Evolutionary conservation across 495 filamentous ascomycete species (phyloP), one percentile per base, ranked within the genome.

Genomic region (Cudoniella acicularis): DNA sequence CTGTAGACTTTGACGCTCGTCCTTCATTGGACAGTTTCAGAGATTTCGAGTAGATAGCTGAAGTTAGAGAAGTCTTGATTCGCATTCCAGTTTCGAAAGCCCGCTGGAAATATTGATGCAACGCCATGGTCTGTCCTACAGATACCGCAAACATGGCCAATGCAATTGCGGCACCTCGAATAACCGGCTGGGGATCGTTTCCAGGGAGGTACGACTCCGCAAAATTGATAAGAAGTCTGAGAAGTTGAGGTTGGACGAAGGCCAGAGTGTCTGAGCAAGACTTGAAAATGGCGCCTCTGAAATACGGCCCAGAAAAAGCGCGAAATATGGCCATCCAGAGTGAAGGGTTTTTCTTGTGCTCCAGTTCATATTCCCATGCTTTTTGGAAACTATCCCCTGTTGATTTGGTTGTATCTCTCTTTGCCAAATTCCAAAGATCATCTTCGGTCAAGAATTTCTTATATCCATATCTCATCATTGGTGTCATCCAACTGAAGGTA

Each of bases 401-500:
- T 17, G 71, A 70, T 46, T 81, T 80, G 22, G 94, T 95, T 3
- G 86, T 88, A 70, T 97, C 92, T 51, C 79, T 78, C 58, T 82
- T 85, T 13, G 93, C 83, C 41, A 99, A 80, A 63, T 89, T 93
- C 94, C 94, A 99, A 48, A 99, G 81, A 72, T 99, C 94, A 59
- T 99, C 90, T 72, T 99, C 93, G 3, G 91, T 96, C 52, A 99
- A 79, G 68, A 81, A 99, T 54, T 91, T 83, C 64, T 86, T 89
- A 73, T 99, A 97, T 17, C 95, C 95, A 73, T 87, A 85, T 65
- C 87, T 91, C 95, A 99, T 99, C 83, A 98, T 73, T 16, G 93
- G 91, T 0, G 95, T 99, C 91, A 99, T 96, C 95, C 95, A 99
- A 56, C 89, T 84, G 70, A 99, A 99, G 10, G 93, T 96, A 26